phyloP scores from a whole-genome alignment of 2,329 filamentous ascomycete genomes.

The Alternaria novae-zelandiae region DNA sequence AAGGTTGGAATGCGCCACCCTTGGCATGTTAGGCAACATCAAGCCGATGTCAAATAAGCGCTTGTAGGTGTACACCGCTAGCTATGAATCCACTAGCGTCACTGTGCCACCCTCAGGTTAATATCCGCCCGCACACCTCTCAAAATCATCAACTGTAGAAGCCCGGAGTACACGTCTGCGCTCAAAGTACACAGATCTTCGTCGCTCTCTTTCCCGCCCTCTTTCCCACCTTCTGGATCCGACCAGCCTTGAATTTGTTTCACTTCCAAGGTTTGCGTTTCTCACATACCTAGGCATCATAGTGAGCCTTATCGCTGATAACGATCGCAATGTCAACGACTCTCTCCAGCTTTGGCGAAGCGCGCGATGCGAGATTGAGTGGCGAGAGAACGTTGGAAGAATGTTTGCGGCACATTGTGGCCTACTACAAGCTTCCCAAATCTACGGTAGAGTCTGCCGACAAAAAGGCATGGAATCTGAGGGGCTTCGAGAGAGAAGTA shows the following conservation, averaged over 20 bases:
- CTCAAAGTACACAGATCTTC: neutral
- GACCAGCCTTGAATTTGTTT: neutral
- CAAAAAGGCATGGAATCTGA: neutral
- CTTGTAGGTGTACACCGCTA: neutral
- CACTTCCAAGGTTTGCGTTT: neutral
- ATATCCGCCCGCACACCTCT: constrained; percentile 1
- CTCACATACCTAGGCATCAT: constrained; percentile 1
- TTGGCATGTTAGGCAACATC: neutral
- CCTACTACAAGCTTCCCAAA: constrained; percentile 4
- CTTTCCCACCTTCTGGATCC: neutral
- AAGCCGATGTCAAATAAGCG: neutral
- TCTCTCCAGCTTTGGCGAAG: constrained; percentile 8
- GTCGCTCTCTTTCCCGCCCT: neutral
- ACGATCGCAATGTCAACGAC: constrained; percentile 1
- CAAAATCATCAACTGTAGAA: neutral
- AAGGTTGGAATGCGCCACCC: neutral
- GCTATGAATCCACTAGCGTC: neutral
- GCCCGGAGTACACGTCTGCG: neutral
- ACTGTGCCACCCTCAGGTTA: neutral
- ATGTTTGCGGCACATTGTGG: constrained; percentile 8
- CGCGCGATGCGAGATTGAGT: neutral
- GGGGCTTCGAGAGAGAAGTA: constrained; percentile 10
- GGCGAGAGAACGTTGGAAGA: constrained; percentile 4
- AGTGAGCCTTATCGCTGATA: constrained; percentile 1
- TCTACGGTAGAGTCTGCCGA: constrained; percentile 8